Percentiles rank a stretch among this genome's conserved stretches.
Evolutionary conservation across 495 filamentous ascomycete genomes (phyloP).

Genomic region (Tuber microsphaerosporum): DNA sequence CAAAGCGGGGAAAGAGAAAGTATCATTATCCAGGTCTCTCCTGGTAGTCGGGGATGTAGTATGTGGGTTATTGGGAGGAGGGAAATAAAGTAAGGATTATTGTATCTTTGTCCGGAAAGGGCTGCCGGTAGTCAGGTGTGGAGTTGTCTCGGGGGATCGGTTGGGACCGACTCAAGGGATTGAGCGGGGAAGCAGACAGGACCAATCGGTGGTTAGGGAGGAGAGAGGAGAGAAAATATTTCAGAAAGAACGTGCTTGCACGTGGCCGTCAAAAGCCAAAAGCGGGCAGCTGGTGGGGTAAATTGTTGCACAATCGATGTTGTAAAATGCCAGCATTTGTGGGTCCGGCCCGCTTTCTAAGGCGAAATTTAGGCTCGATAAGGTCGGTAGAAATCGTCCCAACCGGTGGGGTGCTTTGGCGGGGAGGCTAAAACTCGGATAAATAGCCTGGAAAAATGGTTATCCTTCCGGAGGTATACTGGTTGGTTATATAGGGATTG

Average conservation of each 20-base stretch:
- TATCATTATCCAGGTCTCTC: background rate
- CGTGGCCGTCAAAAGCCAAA: background rate
- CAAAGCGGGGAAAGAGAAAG: background rate
- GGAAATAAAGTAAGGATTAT: background rate
- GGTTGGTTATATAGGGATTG: background rate
- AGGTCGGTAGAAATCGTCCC: background rate
- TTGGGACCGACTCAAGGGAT: conserved; percentile 19
- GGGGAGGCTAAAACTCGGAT: background rate
- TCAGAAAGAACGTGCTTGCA: background rate
- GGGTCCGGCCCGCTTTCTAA: background rate
- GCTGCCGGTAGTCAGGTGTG: background rate
- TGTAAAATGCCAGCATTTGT: background rate
- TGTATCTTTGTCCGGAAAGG: background rate
- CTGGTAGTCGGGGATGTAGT: background rate
- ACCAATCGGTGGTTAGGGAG: background rate
- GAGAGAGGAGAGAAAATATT: background rate
- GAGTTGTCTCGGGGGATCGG: conserved; percentile 33
- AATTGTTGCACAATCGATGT: conserved; percentile 3
- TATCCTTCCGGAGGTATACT: background rate
- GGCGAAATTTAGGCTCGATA: background rate
- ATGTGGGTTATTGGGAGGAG: background rate
- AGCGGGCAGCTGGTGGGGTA: background rate
- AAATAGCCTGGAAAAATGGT: background rate
- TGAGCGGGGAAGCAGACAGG: conserved; percentile 20
- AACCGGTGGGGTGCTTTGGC: background rate